phyloP scores from a whole-genome alignment of 2,329 filamentous ascomycete genomes.

The Plectosphaerella plurivora region DNA sequence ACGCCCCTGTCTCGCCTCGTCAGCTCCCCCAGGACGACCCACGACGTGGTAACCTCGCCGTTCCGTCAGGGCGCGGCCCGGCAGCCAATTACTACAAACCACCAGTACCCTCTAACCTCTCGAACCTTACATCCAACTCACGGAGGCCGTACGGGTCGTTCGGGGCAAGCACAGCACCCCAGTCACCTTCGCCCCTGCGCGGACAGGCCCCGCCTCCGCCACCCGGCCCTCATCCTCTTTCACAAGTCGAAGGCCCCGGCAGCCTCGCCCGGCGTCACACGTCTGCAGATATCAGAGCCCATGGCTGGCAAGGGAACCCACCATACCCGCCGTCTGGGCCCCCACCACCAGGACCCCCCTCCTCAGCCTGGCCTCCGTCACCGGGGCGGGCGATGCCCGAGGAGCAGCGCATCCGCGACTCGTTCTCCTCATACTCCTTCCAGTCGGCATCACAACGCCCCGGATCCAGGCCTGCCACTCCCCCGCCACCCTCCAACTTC shows the following conservation, averaged over 20 bases:
- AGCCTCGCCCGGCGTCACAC: slow-evolving; percentile 83
- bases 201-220: slow-evolving; percentile 63
- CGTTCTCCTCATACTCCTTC: slow-evolving; percentile 50
- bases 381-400: slow-evolving; percentile 45
- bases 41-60: slow-evolving; percentile 64
- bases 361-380: slow-evolving; percentile 50
- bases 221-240: slow-evolving; percentile 59
- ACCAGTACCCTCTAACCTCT: slow-evolving; percentile 73
- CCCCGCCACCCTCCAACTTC: slow-evolving; percentile 36
- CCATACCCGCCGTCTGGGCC: not conserved
- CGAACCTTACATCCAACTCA: slow-evolving; percentile 74
- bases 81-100: slow-evolving; percentile 70
- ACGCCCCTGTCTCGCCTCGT: slow-evolving; percentile 79
- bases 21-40: slow-evolving; percentile 83
- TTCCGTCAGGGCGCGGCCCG: slow-evolving; percentile 52
- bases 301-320: slow-evolving; percentile 65
- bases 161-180: slow-evolving; percentile 59
- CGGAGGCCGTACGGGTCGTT: slow-evolving; percentile 75
- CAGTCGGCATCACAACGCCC: slow-evolving; percentile 37
- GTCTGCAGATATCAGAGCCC: slow-evolving; percentile 88
- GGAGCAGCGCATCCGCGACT: slow-evolving; percentile 54
- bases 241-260: slow-evolving; percentile 58
- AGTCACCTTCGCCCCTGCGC: slow-evolving; percentile 70
- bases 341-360: slow-evolving; percentile 39
- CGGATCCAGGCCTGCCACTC: slow-evolving; percentile 49